Evolutionary conservation across 352 stramenopile genomes (phyloP).

Genomic region (Aphanomyces euteiches): DNA sequence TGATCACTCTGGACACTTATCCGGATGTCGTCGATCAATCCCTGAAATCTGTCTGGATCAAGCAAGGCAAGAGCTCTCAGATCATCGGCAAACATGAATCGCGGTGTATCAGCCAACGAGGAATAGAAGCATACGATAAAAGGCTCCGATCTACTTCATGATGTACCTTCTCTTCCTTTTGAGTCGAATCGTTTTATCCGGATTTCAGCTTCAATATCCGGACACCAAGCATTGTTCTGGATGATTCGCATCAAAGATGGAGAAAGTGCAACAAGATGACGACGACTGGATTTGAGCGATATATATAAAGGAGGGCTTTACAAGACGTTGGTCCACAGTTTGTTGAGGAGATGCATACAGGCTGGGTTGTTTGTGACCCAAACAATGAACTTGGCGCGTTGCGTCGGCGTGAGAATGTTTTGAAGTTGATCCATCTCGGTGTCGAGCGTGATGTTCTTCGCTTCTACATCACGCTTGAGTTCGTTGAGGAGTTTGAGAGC

Average conservation of each 20-base stretch:
- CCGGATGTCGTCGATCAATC: no score
- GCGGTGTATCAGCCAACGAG: no score
- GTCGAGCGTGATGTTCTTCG: slow-evolving; percentile 91
- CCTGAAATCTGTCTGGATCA: no score
- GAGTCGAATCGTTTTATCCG: background rate
- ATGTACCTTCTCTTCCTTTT: no score
- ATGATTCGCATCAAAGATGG: no score
- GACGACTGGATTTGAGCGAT: background rate
- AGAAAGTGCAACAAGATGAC: no score
- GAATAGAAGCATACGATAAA: no score
- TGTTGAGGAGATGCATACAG: slow-evolving; percentile 96
- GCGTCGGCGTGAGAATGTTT: slow-evolving; percentile 90
- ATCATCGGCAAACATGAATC: no score
- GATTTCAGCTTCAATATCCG: background rate
- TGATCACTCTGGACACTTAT: no score
- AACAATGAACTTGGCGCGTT: slow-evolving; percentile 94
- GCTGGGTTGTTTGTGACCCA: slow-evolving; percentile 95
- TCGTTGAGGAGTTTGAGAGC: slow-evolving; percentile 83
- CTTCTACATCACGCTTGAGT: slow-evolving; percentile 80
- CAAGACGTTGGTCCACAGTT: slow-evolving; percentile 91
- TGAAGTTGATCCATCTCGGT: slow-evolving; percentile 92
- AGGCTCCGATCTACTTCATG: no score
- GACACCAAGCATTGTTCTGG: no score
- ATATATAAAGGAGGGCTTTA: slow-evolving; percentile 37
- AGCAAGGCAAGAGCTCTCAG: no score